Conservation (phyloP, 352 stramenopile species). For the Phytopythium litorale region DNA sequence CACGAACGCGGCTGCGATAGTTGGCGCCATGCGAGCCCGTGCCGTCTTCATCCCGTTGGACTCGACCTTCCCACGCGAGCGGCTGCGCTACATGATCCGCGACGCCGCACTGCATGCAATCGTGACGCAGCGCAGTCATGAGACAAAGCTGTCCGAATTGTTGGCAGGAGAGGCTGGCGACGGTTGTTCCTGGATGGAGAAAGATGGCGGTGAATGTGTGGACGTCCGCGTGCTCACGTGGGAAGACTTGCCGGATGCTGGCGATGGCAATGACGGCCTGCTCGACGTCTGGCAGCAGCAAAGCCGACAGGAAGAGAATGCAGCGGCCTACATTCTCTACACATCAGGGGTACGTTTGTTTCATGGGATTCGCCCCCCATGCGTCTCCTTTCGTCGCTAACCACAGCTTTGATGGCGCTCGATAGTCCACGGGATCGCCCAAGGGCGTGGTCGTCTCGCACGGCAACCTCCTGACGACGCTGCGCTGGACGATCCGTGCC, state of each 20-base stretch:
- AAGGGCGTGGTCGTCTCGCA: constrained; percentile 74
- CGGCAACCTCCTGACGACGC: constrained; percentile 49
- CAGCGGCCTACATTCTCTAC: constrained; percentile 62
- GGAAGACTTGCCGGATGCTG: constrained; percentile 16
- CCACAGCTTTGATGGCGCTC: neutral
- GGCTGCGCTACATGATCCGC: constrained; percentile 43
- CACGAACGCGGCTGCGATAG: constrained; percentile 36
- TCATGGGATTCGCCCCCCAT: neutral
- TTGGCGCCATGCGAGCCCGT: constrained; percentile 29
- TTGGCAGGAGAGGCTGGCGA: neutral
- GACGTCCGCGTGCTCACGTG: constrained; percentile 22
- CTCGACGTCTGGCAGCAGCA: neutral
- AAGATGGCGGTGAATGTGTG: neutral
- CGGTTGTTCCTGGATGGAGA: neutral
- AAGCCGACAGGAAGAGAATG: constrained; percentile 2
- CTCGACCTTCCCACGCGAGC: constrained; percentile 37
- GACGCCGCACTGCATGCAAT: constrained; percentile 38
- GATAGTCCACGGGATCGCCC: constrained; percentile 48
- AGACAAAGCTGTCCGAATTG: constrained; percentile 14
- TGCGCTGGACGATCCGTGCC: constrained; percentile 47
- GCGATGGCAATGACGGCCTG: neutral
- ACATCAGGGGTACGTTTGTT: constrained; percentile 41
- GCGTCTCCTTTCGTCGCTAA: neutral
- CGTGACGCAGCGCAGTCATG: constrained; percentile 33
- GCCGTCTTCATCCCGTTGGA: constrained; percentile 47